Evolutionary conservation across 192 early-diverging fungal genomes (phyloP), one percentile per base, ranked within the genome.

Genomic region (Linderina pennispora): DNA sequence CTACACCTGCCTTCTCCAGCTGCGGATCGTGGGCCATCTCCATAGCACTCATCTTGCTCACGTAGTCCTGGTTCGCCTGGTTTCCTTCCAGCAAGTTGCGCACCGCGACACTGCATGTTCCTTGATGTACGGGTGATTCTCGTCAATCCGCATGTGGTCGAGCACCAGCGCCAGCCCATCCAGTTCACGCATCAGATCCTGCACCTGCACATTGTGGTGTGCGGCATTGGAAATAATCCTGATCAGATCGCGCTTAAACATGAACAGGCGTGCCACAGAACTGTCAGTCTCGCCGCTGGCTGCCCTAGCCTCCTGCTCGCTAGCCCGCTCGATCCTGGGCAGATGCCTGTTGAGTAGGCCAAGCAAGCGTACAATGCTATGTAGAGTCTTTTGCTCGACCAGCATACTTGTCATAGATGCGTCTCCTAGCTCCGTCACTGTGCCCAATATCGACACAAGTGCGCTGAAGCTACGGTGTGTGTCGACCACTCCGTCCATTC

Each of bases 91-190:
- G 43, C 43, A 73, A 43, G 45, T 49, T 33, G 19, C 48, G 45
- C 25, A 73, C 43, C 11, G 69, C 69, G 6, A 73, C 53, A 3
- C 40, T 2, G 69, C 62, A 23, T 73, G 57, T 40, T 73, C 69
- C 40, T 53, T 55, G 50, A 73, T 73, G 24, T 61, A 73, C 21
- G 69, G 69, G 23, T 73, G 62, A 37, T 62, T 65, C 19, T 65
- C 69, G 38, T 73, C 69, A n/a, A 73, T 65, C 26, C 43, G 51
- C 53, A 57, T 55, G 42, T 73, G 53, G 45, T 73, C 54, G 23
- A 73, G 43, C 14, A 73, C 63, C 33, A 73, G 43, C 17, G 62
- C 49, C 19, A 73, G 47, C 1, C 69, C 69, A 24, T 45, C 62
- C 3, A 60, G 42, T 32, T 73, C 69, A 8, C 69, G 57, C 3